Base-by-base conservation (phyloP, 352 stramenopile genomes). In the Globisporangium nunn region DNA sequence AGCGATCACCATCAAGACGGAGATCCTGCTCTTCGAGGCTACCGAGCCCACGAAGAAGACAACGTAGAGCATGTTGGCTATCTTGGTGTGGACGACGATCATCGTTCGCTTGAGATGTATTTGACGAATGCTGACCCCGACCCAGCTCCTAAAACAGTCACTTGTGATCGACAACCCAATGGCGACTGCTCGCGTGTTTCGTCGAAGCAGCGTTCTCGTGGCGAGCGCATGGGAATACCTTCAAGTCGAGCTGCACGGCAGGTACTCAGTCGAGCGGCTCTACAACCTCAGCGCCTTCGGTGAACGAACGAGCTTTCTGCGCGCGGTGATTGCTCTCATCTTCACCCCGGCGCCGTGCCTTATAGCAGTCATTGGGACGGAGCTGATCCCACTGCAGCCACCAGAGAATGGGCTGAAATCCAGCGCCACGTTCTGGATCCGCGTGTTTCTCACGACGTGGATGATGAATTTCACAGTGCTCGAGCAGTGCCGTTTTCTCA, bases 231-330 rank as follows among this genome's bases (percentile, higher is more conserved):
- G 48, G 56, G 37, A 61, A 17, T 54, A 35, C 2, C 2, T 56
- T 0, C 28, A 61, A 11, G 48, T 61, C 17, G 37, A 61, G 47
- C 48, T 61, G 6, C 43, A 48, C 5, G 43, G 43, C 43, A 48
- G 30, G 43, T 48, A 48, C 43, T 48, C 43, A 6, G 39, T 23
- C 49, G 56, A 62, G 56, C 48, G 56, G 10, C 44, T 57, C 37
- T 30, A 43, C n/a, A 35, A 33, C 7, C 29, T 62, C 23, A 39
- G 45, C 23, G 5, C 17, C 29, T 62, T 50, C 30, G 15, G 17
- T 18, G 17, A 30, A 5, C 18, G 4, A 29, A 50, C 39, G 3
- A 46, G 28, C 39, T 5, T 29, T 1, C 1, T 23, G 15, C 41
- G 11, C 28, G 41, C n/a, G 7, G 8, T 44, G 6, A 2, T 44